Percentiles rank a stretch among this genome's conserved stretches.
phyloP scores from a whole-genome alignment of 495 filamentous ascomycete species.

The Tuber aestivum region DNA sequence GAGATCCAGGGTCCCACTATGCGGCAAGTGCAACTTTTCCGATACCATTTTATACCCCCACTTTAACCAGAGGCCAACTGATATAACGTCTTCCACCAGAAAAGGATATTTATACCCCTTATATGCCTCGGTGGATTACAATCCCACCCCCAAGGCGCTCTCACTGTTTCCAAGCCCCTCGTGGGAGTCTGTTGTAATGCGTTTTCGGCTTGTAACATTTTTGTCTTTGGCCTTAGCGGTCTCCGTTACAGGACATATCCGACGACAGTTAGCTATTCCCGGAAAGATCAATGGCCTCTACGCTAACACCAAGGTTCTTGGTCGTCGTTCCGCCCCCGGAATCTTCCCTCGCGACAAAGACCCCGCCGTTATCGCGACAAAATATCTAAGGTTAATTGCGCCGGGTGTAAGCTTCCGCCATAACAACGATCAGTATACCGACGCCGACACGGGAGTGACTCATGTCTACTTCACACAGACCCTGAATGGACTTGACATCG shows the following conservation, averaged over 20 bases:
- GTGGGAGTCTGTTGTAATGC: conserved; percentile 10
- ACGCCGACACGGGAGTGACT: conserved; percentile 48
- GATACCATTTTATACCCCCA: too few species aligned
- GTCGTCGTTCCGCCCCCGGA: not conserved
- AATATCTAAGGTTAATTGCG: conserved; percentile 35
- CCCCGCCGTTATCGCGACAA: conserved; percentile 25
- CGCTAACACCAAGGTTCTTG: conserved; percentile 14
- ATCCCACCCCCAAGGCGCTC: too few species aligned
- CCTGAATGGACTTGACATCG: conserved; percentile 50
- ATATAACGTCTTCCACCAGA: too few species aligned
- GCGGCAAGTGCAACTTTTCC: too few species aligned
- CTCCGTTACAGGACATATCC: conserved; percentile 14
- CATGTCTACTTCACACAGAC: conserved; percentile 55
- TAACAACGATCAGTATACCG: conserved; percentile 47
- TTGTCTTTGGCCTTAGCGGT: conserved; percentile 18
- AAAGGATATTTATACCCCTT: too few species aligned
- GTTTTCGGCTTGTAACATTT: conserved; percentile 25
- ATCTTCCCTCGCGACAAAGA: conserved; percentile 6
- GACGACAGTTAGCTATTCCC: conserved; percentile 13
- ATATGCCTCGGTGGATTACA: too few species aligned
- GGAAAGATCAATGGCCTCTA: conserved; percentile 13
- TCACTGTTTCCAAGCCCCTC: not conserved
- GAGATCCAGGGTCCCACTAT: too few species aligned
- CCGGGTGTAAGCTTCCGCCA: conserved; percentile 44
- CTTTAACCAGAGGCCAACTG: too few species aligned